Conservation (phyloP, 495 filamentous ascomycete species). For the Hypoxylon trugodes region DNA sequence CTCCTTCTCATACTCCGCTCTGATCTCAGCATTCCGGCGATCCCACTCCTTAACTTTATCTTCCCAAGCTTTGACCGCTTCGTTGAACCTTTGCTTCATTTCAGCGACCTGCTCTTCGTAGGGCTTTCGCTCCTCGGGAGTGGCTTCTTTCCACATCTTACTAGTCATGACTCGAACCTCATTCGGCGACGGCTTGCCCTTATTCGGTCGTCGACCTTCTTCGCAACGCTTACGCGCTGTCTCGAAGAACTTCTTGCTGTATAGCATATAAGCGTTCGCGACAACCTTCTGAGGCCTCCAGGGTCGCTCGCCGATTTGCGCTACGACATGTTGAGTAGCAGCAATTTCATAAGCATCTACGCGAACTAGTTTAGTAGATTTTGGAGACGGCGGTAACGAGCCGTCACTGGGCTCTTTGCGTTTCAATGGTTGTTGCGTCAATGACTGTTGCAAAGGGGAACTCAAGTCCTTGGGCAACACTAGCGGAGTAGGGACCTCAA, state of each 20-base stretch:
- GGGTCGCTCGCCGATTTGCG: conserved; percentile 76
- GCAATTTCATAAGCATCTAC: conserved; percentile 75
- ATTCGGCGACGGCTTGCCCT: conserved; percentile 74
- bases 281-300: conserved; percentile 72
- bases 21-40: conserved; percentile 63
- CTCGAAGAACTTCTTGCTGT: conserved; percentile 81
- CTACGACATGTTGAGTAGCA: conserved; percentile 72
- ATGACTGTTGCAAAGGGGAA: conserved; percentile 35
- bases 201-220: conserved; percentile 67
- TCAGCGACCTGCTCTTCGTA: conserved; percentile 76
- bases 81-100: conserved; percentile 69
- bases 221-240: conserved; percentile 77
- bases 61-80: conserved; percentile 65
- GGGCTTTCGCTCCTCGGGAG: conserved; percentile 71
- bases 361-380: conserved; percentile 61
- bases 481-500: conserved; percentile 76
- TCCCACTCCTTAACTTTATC: conserved; percentile 74
- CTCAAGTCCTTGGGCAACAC: conserved; percentile 69
- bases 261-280: conserved; percentile 78
- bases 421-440: too few relatives aligned
- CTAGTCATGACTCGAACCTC: conserved; percentile 84
- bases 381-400: conserved; percentile 26
- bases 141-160: conserved; percentile 85
- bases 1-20: conserved; percentile 67
- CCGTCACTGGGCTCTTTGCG: conserved; percentile 60